Evolutionary conservation across 495 filamentous ascomycete species (phyloP).

Genomic region (Talaromyces wortmannii): DNA sequence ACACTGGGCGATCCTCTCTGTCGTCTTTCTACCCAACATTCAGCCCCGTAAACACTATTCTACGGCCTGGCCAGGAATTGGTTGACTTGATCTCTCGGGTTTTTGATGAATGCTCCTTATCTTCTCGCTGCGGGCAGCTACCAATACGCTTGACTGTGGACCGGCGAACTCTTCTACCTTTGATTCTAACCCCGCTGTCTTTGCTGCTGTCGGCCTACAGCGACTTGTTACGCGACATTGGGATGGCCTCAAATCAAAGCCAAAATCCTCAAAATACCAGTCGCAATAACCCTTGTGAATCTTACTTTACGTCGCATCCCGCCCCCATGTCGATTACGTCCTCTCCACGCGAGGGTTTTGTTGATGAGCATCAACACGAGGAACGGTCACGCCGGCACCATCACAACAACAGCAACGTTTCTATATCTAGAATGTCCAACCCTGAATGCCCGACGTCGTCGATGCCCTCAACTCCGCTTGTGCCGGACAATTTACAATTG

Average conservation of each 20-base stretch:
- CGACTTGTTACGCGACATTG: not conserved
- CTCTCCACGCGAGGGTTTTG: not conserved
- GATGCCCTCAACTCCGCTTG: not conserved
- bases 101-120: not conserved
- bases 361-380: not conserved
- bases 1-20: not conserved
- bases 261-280: not conserved
- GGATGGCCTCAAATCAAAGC: not conserved
- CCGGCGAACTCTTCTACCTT: not conserved
- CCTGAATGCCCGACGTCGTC: not conserved
- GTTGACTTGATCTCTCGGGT: not conserved
- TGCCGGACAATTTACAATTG: not conserved
- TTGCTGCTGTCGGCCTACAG: not conserved
- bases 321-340: not conserved
- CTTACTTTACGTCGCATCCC: not conserved
- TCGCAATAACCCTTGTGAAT: not conserved
- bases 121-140: not conserved
- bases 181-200: not conserved
- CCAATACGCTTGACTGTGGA: not conserved
- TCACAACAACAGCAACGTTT: not conserved
- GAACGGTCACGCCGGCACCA: not conserved
- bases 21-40: not conserved
- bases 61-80: not conserved
- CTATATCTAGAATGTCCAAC: not conserved
- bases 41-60: not conserved